Percentiles rank a stretch among this genome's conserved stretches.
Conservation (phyloP, 2,329 filamentous ascomycete species). For the Calonectria hongkongensis region DNA sequence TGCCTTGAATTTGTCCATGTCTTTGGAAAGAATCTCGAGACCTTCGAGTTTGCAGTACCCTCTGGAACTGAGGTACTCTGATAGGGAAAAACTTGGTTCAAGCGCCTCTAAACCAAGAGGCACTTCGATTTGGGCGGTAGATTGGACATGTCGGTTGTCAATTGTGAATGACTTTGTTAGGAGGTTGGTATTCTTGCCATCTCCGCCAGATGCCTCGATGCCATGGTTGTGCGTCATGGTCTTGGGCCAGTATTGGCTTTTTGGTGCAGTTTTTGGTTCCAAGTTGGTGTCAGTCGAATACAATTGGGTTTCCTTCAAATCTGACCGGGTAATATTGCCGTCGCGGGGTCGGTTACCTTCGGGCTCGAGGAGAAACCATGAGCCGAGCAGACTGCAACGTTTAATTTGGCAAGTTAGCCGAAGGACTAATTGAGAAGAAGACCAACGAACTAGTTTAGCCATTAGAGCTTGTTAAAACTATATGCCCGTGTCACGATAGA, state of each 20-base stretch:
- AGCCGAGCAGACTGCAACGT: not conserved
- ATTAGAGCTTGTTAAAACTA: not conserved
- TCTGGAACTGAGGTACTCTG: not conserved
- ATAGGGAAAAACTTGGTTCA: slow-evolving; percentile 10
- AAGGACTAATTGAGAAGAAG: not conserved
- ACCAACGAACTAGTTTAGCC: not conserved
- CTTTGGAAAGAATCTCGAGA: not conserved
- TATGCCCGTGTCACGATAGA: not conserved
- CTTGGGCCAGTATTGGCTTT: not conserved
- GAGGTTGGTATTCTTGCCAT: not conserved
- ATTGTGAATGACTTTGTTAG: not conserved
- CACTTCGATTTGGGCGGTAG: not conserved
- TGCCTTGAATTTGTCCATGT: not conserved
- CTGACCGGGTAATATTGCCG: not conserved
- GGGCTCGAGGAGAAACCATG: not conserved
- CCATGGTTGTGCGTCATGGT: not conserved
- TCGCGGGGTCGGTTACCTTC: not conserved
- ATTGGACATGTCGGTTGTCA: not conserved
- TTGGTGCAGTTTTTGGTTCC: not conserved
- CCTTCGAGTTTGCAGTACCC: not conserved
- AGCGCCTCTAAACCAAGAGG: slow-evolving; percentile 37
- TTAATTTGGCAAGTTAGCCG: not conserved
- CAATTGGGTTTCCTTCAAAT: not conserved
- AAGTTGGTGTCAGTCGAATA: not conserved
- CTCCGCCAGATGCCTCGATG: not conserved